These are phyloP conservation scores for Globisporangium emineosum DNA, from an alignment of 352 stramenopile species.

Conservation along the genomic window DNA sequence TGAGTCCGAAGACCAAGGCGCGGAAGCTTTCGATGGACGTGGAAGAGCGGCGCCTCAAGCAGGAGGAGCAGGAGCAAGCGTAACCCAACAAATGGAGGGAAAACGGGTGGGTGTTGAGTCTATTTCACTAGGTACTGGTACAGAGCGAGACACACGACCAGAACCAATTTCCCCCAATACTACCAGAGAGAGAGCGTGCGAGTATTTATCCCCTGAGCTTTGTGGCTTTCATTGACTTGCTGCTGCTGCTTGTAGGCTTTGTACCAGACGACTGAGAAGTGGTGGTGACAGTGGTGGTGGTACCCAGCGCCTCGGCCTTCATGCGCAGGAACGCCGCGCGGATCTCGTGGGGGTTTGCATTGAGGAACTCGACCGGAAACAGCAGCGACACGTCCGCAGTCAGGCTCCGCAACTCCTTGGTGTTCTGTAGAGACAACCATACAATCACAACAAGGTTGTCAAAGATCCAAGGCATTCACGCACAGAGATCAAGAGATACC, in stretches of 20 bases:
- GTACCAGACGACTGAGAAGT: too few relatives aligned
- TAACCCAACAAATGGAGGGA: not conserved
- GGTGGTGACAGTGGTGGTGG: too few relatives aligned
- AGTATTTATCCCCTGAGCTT: conserved; percentile 1
- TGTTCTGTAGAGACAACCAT: conserved; percentile 47
- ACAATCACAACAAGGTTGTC: not conserved
- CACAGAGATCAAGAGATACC: too few relatives aligned
- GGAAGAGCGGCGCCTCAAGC: conserved; percentile 16
- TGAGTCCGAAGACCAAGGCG: conserved; percentile 21
- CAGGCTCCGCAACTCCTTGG: conserved; percentile 84
- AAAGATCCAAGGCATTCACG: not conserved
- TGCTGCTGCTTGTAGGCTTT: conserved; percentile 9
- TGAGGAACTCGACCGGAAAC: conserved; percentile 82
- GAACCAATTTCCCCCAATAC: not conserved
- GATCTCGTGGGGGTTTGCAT: conserved; percentile 56
- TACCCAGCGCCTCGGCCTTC: conserved; percentile 49
- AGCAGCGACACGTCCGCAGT: conserved; percentile 66
- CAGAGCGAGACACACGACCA: not conserved
- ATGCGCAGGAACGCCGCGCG: conserved; percentile 50
- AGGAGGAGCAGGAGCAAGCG: conserved; percentile 5
- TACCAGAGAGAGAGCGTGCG: not conserved
- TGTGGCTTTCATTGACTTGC: not conserved
- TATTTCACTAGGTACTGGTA: not conserved
- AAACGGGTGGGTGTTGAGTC: too few relatives aligned
- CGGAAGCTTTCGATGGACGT: conserved; percentile 26